Conservation (phyloP, 352 stramenopile species). For the Phytophthora idaei region DNA sequence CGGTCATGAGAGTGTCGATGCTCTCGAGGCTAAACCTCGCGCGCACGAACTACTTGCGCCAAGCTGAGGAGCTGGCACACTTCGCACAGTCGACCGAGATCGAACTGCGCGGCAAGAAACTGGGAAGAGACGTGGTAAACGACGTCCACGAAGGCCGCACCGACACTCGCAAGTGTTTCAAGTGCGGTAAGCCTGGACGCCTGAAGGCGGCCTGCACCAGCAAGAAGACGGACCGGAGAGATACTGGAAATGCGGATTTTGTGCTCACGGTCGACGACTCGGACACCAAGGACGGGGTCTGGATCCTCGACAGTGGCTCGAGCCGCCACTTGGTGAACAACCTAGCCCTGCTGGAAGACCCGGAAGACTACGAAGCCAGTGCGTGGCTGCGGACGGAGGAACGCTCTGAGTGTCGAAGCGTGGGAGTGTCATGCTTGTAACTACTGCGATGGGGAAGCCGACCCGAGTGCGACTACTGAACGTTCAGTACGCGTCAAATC, state of each 20-base stretch:
- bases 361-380: constrained; percentile 15
- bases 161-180: constrained; percentile 17
- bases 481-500: constrained; percentile 11
- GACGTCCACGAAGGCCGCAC: neutral
- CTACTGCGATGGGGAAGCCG: constrained; percentile 5
- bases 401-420: constrained; percentile 4
- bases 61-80: constrained; percentile 28
- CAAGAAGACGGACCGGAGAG: neutral
- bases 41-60: constrained; percentile 13
- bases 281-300: neutral
- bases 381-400: constrained; percentile 6
- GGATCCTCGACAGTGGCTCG: constrained; percentile 20
- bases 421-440: constrained; percentile 10
- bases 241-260: constrained; percentile 2
- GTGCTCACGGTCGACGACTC: neutral
- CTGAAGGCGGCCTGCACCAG: constrained; percentile 7
- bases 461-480: constrained; percentile 13
- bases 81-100: constrained; percentile 25
- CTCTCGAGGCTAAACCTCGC: constrained; percentile 12
- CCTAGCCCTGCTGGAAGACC: constrained; percentile 7
- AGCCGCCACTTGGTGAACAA: constrained; percentile 19
- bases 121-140: constrained; percentile 10
- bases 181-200: constrained; percentile 6
- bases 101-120: constrained; percentile 1
- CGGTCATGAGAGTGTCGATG: constrained; percentile 7